phyloP scores from a whole-genome alignment of 495 filamentous ascomycete species.

The Penicillium taxi region DNA sequence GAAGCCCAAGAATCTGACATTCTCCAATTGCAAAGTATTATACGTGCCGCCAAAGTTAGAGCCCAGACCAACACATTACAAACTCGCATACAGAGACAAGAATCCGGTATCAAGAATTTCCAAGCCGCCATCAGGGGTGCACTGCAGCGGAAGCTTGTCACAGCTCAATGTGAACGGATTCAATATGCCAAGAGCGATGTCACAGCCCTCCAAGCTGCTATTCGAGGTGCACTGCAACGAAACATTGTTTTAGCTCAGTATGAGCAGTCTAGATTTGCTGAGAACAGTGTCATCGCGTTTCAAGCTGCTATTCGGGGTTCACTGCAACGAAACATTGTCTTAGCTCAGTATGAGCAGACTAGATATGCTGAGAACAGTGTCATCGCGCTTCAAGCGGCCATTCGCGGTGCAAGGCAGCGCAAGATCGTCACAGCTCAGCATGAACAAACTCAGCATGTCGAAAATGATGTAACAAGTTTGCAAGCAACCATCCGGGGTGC shows the following conservation, averaged over 20 bases:
- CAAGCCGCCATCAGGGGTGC: slow-evolving; percentile 56
- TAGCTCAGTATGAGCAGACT: slow-evolving; percentile 39
- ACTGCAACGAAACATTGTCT: slow-evolving; percentile 41
- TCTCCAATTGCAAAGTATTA: slow-evolving; percentile 72
- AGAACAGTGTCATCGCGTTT: slow-evolving; percentile 47
- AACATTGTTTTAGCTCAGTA: slow-evolving; percentile 38
- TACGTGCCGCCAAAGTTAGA: slow-evolving; percentile 69
- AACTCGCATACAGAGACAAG: slow-evolving; percentile 50
- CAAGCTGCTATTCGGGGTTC: slow-evolving; percentile 62
- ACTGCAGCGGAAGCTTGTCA: slow-evolving; percentile 42
- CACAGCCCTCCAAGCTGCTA: slow-evolving; percentile 61
- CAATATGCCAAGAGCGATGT: slow-evolving; percentile 43
- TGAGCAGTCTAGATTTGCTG: slow-evolving; percentile 39
- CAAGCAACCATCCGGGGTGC: slow-evolving; percentile 49
- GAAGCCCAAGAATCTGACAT: slow-evolving; percentile 64
- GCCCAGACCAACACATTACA: slow-evolving; percentile 56
- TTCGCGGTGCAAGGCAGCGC: slow-evolving; percentile 48
- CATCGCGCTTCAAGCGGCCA: slow-evolving; percentile 60
- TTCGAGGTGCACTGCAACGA: slow-evolving; percentile 51
- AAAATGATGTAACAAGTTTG: slow-evolving; percentile 22
- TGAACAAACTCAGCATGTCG: slow-evolving; percentile 41
- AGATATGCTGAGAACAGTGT: slow-evolving; percentile 43
- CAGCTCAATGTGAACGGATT: slow-evolving; percentile 39
- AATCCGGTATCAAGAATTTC: slow-evolving; percentile 48
- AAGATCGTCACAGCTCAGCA: slow-evolving; percentile 42